A percentile compares a stretch with the other conserved stretches of the same genome.
These are phyloP conservation scores for Coemansia sp. DNA, from an alignment of 192 early-diverging fungal genomes.

Conservation along the genomic window DNA sequence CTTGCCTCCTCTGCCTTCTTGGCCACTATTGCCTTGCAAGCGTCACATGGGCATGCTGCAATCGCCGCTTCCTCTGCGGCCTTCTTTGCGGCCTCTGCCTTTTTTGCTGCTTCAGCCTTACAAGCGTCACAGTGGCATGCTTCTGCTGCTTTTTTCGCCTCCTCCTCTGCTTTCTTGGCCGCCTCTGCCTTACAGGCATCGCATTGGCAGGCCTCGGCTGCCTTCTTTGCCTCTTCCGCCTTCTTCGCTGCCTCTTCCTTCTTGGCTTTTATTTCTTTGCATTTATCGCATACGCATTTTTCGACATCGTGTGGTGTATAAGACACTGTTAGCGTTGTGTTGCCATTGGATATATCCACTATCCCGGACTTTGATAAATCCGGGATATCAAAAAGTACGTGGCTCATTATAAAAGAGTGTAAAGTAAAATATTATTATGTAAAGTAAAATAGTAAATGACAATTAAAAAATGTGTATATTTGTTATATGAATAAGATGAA, in stretches of 20 bases:
- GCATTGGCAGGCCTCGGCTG: too few relatives aligned
- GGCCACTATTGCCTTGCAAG: conserved; percentile 17
- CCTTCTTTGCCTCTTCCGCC: conserved; percentile 14
- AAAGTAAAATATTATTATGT: background rate
- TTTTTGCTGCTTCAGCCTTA: too few relatives aligned
- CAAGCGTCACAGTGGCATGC: too few relatives aligned
- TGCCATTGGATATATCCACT: conserved; percentile 23
- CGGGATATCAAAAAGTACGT: conserved; percentile 13
- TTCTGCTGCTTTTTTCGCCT: too few relatives aligned
- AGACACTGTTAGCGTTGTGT: conserved; percentile 19
- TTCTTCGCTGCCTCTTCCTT: conserved; percentile 28
- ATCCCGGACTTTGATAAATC: conserved; percentile 35
- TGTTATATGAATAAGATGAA: too few relatives aligned
- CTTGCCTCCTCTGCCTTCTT: conserved; percentile 26
- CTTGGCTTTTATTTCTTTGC: conserved; percentile 17
- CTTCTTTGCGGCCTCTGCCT: conserved; percentile 10
- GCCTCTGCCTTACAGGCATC: too few relatives aligned
- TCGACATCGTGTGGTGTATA: conserved; percentile 28
- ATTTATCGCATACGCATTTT: conserved; percentile 27
- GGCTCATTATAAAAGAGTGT: conserved; percentile 12
- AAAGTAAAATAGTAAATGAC: background rate
- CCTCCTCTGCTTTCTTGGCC: too few relatives aligned
- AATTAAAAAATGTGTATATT: background rate
- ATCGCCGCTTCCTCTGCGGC: background rate
- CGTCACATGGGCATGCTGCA: too few relatives aligned